Evolutionary conservation across 495 filamentous ascomycete species (phyloP).

Genomic region (Penicillium taxi): DNA sequence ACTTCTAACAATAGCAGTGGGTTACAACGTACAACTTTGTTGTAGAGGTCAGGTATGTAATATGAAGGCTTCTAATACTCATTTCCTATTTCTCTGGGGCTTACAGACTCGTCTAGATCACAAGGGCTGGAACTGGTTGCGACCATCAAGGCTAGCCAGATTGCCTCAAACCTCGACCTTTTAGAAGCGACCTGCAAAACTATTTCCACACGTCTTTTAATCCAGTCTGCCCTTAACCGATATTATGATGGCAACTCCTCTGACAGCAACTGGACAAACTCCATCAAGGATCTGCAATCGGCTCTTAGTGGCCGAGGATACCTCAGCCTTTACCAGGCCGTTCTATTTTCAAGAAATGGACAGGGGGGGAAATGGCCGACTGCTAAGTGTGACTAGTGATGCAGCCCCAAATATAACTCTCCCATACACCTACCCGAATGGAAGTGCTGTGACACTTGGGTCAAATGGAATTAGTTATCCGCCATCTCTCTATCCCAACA

Average conservation of each 20-base stretch:
- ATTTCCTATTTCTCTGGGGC: too few species aligned
- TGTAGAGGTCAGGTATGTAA: constrained; percentile 50
- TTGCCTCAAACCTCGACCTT: constrained; percentile 65
- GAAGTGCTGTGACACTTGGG: constrained; percentile 49
- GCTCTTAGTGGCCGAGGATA: constrained; percentile 47
- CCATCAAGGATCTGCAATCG: constrained; percentile 50
- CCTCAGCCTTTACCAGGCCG: constrained; percentile 52
- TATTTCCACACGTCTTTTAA: constrained; percentile 57
- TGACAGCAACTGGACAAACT: constrained; percentile 45
- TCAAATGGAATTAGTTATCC: constrained; percentile 56
- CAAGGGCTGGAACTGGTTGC: constrained; percentile 66
- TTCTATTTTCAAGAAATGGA: constrained; percentile 60
- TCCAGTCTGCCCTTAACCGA: constrained; percentile 53
- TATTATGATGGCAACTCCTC: constrained; percentile 55
- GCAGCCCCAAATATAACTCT: constrained; percentile 41
- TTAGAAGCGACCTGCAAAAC: constrained; percentile 61
- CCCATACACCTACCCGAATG: constrained; percentile 50
- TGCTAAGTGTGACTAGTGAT: constrained; percentile 55
- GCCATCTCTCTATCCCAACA: constrained; percentile 61
- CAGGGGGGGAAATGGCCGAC: constrained; percentile 26
- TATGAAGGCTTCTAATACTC: too few species aligned
- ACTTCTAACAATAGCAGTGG: constrained; percentile 41
- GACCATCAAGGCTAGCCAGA: constrained; percentile 73
- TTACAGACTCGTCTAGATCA: constrained; percentile 23
- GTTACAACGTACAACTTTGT: constrained; percentile 70